Percentiles rank a stretch among this genome's conserved stretches.
phyloP scores from a whole-genome alignment of 306 rosid genomes.

The Vigna mungo region DNA sequence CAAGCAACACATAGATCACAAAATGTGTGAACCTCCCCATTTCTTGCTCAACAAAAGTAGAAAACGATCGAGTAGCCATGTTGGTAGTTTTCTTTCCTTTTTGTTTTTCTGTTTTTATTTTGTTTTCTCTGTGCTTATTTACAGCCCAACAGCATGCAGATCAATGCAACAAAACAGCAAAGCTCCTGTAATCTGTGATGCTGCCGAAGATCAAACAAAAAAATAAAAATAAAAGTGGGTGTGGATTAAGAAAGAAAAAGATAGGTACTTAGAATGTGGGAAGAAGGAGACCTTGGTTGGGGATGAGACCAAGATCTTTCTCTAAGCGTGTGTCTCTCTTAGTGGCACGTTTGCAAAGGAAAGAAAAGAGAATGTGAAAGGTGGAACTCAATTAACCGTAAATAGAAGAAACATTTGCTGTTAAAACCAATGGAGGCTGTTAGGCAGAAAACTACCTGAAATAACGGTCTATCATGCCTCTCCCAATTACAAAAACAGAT shows the following conservation, averaged over 20 bases:
- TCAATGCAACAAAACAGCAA: not conserved
- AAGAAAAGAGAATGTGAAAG: slow-evolving; percentile 36
- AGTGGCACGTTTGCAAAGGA: slow-evolving; percentile 32
- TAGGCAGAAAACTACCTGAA: slow-evolving; percentile 58
- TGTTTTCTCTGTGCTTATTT: not conserved
- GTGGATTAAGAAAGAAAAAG: not conserved
- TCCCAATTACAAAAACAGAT: slow-evolving; percentile 35
- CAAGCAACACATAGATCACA: slow-evolving; percentile 70
- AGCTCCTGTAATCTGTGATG: slow-evolving; percentile 15
- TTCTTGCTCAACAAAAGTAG: slow-evolving; percentile 62
- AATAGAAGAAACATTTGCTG: slow-evolving; percentile 52
- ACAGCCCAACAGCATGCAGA: slow-evolving; percentile 26
- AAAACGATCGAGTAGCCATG: slow-evolving; percentile 62
- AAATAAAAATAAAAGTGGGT: slow-evolving; percentile 18
- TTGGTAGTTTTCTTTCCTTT: slow-evolving; percentile 19
- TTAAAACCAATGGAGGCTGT: slow-evolving; percentile 36
- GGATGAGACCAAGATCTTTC: slow-evolving; percentile 67
- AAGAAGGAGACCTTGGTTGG: slow-evolving; percentile 56
- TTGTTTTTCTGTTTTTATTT: not conserved
- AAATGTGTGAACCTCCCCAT: slow-evolving; percentile 75
- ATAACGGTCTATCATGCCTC: slow-evolving; percentile 68
- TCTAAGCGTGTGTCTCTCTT: slow-evolving; percentile 25
- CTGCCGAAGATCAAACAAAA: slow-evolving; percentile 9
- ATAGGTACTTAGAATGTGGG: slow-evolving; percentile 34
- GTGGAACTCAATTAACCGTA: slow-evolving; percentile 54